Evolutionary conservation across 176 grass and related monocot species (phyloP).

Genomic region (Panicum miliaceum): DNA sequence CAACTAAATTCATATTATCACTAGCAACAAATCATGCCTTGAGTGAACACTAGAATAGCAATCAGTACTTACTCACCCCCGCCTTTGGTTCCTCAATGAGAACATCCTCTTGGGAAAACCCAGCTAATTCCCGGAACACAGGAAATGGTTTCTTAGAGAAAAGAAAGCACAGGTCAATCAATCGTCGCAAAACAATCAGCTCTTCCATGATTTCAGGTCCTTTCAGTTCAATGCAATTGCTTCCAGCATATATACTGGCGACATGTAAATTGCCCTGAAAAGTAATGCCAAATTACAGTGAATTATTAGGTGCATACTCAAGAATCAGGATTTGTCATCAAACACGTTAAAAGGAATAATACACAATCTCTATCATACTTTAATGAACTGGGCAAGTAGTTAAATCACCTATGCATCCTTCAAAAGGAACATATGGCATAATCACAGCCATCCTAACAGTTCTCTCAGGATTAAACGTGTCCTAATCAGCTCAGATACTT

Average conservation of each 20-base stretch:
- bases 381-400: background rate
- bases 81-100: slow-evolving; percentile 91
- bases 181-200: slow-evolving; percentile 72
- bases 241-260: slow-evolving; percentile 81
- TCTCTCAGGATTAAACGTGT: background rate
- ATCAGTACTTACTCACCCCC: slow-evolving; percentile 76
- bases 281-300: slow-evolving; percentile 10
- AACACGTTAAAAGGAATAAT: slow-evolving; percentile 15
- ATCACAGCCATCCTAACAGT: slow-evolving; percentile 15
- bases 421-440: background rate
- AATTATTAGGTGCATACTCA: slow-evolving; percentile 22
- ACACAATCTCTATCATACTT: slow-evolving; percentile 13
- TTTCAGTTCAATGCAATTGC: slow-evolving; percentile 71
- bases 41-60: slow-evolving; percentile 30
- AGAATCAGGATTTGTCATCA: background rate
- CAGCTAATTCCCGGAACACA: slow-evolving; percentile 74
- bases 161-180: slow-evolving; percentile 82
- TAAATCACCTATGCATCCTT: slow-evolving; percentile 19
- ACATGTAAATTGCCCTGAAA: slow-evolving; percentile 84
- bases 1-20: slow-evolving; percentile 25
- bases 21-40: background rate
- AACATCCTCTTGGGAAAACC: slow-evolving; percentile 81
- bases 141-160: slow-evolving; percentile 95
- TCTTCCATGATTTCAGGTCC: slow-evolving; percentile 74
- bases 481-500: background rate